These are phyloP conservation scores for Lodderomyces margitis DNA, from an alignment of 1,139 yeast genomes.

Conservation along the genomic window DNA sequence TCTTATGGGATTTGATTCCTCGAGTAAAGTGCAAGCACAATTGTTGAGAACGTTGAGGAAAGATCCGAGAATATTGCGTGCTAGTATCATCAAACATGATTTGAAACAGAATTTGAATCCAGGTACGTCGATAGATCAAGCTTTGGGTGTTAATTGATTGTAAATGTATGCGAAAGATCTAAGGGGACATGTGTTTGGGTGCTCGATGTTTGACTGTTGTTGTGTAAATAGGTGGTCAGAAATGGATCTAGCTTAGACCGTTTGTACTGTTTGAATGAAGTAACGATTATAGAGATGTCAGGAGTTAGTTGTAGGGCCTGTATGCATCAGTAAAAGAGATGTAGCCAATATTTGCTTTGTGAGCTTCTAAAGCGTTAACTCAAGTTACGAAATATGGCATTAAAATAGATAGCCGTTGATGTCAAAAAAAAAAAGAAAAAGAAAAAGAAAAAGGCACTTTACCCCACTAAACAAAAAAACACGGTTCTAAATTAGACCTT, in stretches of 20 bases:
- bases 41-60: conserved; percentile 73
- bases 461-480: too few relatives aligned
- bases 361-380: too few relatives aligned
- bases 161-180: not conserved
- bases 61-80: conserved; percentile 88
- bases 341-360: too few relatives aligned
- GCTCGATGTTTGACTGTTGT: too few relatives aligned
- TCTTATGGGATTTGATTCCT: conserved; percentile 80
- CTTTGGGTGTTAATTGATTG: conserved; percentile 15
- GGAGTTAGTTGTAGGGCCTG: not conserved
- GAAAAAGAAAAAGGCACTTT: too few relatives aligned
- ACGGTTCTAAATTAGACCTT: too few relatives aligned
- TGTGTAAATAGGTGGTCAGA: not conserved
- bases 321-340: too few relatives aligned
- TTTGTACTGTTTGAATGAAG: not conserved
- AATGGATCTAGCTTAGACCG: not conserved
- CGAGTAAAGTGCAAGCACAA: conserved; percentile 83
- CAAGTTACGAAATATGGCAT: too few relatives aligned
- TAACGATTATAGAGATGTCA: not conserved
- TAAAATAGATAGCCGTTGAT: too few relatives aligned
- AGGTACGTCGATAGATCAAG: conserved; percentile 47
- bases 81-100: conserved; percentile 69
- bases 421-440: too few relatives aligned
- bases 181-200: not conserved
- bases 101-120: conserved; percentile 52